These are phyloP conservation scores for Coniochaeta pulveracea DNA, from an alignment of 2,329 filamentous ascomycete species.

Conservation along the genomic window DNA sequence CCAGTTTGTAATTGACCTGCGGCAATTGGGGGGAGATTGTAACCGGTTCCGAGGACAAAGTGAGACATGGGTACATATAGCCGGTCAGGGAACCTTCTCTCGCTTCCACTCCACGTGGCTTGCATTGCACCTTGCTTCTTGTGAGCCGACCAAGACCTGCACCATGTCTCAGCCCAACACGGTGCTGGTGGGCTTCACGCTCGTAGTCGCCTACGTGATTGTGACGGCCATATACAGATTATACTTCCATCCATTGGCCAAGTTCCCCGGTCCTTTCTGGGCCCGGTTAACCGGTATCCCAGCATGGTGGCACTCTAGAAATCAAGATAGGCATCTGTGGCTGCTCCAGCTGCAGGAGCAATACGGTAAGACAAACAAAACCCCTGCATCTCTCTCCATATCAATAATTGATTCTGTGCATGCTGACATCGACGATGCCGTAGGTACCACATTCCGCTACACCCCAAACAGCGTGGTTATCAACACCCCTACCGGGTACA, in stretches of 20 bases:
- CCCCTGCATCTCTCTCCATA: constrained; percentile 16
- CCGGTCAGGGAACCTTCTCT: too few species aligned
- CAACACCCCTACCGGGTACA: constrained; percentile 8
- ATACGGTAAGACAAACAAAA: constrained; percentile 22
- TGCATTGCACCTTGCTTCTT: too few species aligned
- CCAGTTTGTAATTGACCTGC: too few species aligned
- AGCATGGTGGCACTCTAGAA: neutral
- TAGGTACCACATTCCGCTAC: neutral
- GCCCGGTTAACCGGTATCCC: neutral
- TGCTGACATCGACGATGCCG: neutral
- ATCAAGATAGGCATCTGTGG: neutral
- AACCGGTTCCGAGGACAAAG: too few species aligned
- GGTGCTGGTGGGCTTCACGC: neutral
- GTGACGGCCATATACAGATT: neutral
- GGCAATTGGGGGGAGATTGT: too few species aligned
- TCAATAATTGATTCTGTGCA: constrained; percentile 6
- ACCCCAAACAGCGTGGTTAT: constrained; percentile 11
- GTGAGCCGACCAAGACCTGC: too few species aligned
- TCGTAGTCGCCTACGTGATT: neutral
- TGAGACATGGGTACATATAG: too few species aligned
- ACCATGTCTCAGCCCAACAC: neutral
- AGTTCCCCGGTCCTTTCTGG: constrained; percentile 2
- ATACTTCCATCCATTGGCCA: constrained; percentile 3
- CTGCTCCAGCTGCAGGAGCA: constrained; percentile 8
- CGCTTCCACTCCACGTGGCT: too few species aligned